phyloP scores from a whole-genome alignment of 768 basidiomycete species.

The Mycena olivaceomarginata region DNA sequence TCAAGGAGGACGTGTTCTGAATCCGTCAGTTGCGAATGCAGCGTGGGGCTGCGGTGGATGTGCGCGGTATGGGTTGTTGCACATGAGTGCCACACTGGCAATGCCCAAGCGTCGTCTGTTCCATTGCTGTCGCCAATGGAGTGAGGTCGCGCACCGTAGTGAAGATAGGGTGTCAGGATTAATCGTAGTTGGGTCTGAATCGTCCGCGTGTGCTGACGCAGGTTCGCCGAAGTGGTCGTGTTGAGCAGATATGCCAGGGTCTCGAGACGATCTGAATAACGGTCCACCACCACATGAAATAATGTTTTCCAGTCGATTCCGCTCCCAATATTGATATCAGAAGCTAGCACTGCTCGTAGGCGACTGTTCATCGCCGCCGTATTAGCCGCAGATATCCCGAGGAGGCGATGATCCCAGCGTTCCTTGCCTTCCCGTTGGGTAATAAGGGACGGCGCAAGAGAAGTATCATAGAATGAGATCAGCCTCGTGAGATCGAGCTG shows the following conservation, averaged over 20 bases:
- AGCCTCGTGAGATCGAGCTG: background rate
- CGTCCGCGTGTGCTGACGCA: background rate
- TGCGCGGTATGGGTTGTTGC: slow-evolving; percentile 39
- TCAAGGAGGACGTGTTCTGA: slow-evolving; percentile 53
- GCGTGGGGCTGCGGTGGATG: background rate
- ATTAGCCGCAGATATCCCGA: background rate
- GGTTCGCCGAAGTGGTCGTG: background rate
- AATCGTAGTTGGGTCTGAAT: background rate
- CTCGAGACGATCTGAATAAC: background rate
- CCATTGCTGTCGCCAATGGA: too few relatives aligned
- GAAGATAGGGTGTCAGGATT: background rate
- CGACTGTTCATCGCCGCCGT: background rate
- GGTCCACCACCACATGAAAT: background rate
- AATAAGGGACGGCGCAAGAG: background rate
- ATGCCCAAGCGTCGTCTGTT: slow-evolving; percentile 49
- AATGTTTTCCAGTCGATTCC: background rate
- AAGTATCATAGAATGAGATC: background rate
- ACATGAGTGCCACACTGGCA: slow-evolving; percentile 54
- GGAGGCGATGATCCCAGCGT: background rate
- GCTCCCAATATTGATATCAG: background rate
- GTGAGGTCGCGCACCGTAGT: background rate
- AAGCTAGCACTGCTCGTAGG: background rate
- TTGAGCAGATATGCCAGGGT: background rate
- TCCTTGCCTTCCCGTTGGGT: background rate
- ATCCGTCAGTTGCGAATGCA: slow-evolving; percentile 42